Base-by-base conservation (phyloP, 108 stramenopile genomes). In the Cyclotella choctawhatcheeana region DNA sequence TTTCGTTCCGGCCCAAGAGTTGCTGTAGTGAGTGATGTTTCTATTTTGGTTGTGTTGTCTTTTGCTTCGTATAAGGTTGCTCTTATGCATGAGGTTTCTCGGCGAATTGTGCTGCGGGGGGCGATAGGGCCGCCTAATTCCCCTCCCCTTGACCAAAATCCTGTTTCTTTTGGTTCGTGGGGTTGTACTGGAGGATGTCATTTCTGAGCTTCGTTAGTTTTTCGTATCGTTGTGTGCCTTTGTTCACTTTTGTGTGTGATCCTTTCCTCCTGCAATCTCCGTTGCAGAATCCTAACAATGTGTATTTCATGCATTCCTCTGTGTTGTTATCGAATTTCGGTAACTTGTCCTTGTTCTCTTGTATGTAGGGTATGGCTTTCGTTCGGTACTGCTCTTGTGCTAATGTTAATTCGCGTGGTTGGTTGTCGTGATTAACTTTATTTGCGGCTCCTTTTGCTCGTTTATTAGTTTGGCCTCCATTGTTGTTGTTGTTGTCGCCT, bases 261-360 rank as follows among this genome's bases (percentile, higher is more conserved):
- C 63, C 0, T 29, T 40, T 3, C 21, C 16, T 47, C 63, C 43
- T 40, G 43, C 63, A 64, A 0, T 64, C 37, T 0, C 21, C n/a
- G 43, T 64, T 64, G 63, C 63, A 64, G 34, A 24, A 40, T 8
- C 63, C 63, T 7, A 47, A 0, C 18, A 44, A 64, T n/a, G 14
- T n/a, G 43, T 26, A 64, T 64, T 47, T 44, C 2, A 37, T n/a
- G 63, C 63, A 64, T 22, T 64, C 63, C 1, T 47, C 37, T 0
- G 63, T 43, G 20, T n/a, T 47, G 2, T 16, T 10, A 24, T 37
- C 27, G 40, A 29, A 64, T 44, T 21, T 44, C 12, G 63, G 63
- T 20, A 47, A 40, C 4, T 64, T 47, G 43, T 40, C 26, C 10
- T 24, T 3, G 20, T 64, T 64, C 0, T 21, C 16, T 33, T 33